A percentile compares a stretch with the other conserved stretches of the same genome.
Conservation (phyloP, 495 filamentous ascomycete genomes). For the Neurospora pannonica region DNA sequence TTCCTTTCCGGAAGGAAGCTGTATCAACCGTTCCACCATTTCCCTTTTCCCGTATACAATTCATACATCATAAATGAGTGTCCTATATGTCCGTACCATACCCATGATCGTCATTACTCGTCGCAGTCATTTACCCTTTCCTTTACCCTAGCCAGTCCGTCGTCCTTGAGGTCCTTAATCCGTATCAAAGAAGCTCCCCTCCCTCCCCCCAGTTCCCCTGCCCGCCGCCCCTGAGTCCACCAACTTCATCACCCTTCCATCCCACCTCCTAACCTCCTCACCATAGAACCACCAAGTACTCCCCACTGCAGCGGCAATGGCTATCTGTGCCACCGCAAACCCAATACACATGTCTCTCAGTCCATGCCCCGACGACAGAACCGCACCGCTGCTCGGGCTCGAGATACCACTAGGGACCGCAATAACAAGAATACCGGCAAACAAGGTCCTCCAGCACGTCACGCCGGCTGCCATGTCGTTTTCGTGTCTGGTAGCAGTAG, state of each 20-base stretch:
- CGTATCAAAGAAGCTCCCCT: constrained; percentile 36
- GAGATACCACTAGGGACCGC: constrained; percentile 21
- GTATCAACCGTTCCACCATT: background rate
- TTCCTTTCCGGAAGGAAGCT: background rate
- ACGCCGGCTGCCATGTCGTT: constrained; percentile 34
- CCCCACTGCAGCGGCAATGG: constrained; percentile 17
- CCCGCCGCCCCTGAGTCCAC: constrained; percentile 13
- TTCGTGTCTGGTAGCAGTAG: constrained; percentile 25
- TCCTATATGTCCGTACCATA: background rate
- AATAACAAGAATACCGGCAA: constrained; percentile 30
- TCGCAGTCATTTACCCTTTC: background rate
- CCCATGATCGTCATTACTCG: background rate
- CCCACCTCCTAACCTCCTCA: constrained; percentile 24
- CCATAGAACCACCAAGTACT: constrained; percentile 31
- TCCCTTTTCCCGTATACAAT: background rate
- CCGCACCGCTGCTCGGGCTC: background rate
- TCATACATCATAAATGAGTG: background rate
- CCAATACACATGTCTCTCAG: constrained; percentile 25
- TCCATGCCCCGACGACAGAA: constrained; percentile 21
- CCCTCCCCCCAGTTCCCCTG: constrained; percentile 24
- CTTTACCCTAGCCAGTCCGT: background rate
- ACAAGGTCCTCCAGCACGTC: constrained; percentile 19
- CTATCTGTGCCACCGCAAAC: constrained; percentile 24
- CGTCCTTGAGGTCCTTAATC: constrained; percentile 17
- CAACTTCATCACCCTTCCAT: constrained; percentile 33